phyloP scores from a whole-genome alignment of 1,284 basidiomycete genomes.

The Cystobasidium sp. region DNA sequence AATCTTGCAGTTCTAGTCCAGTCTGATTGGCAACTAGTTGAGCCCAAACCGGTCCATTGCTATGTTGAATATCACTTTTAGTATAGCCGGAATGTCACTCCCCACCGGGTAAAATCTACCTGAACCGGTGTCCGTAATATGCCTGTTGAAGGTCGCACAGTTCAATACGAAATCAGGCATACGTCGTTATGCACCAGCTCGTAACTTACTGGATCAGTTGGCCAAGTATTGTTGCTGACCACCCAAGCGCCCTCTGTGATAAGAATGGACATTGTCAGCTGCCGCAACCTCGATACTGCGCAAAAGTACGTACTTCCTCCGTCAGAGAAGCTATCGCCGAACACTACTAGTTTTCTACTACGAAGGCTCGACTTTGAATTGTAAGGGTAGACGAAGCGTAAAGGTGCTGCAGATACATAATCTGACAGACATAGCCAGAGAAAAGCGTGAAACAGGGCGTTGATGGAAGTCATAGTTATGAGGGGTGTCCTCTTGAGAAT shows the following conservation, averaged over 20 bases:
- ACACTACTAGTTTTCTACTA: conserved; percentile 28
- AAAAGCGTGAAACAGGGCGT: neutral
- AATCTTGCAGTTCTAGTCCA: conserved; percentile 9
- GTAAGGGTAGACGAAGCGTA: neutral
- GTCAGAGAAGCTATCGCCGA: conserved; percentile 37
- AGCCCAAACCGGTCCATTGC: conserved; percentile 41
- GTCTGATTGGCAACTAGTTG: conserved; percentile 25
- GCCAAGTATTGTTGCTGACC: conserved; percentile 20
- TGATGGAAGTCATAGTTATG: too few species aligned
- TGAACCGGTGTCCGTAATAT: conserved; percentile 35
- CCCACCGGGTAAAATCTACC: neutral
- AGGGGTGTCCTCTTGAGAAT: too few species aligned
- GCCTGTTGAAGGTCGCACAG: conserved; percentile 2
- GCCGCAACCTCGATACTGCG: neutral
- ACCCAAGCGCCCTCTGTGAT: conserved; percentile 25
- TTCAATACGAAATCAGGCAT: neutral
- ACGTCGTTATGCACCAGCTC: neutral
- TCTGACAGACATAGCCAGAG: neutral
- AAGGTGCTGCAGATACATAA: conserved; percentile 3
- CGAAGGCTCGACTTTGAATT: neutral
- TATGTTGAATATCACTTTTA: neutral
- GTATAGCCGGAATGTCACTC: neutral
- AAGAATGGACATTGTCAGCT: neutral
- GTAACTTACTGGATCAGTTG: conserved; percentile 15
- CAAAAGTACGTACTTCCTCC: conserved; percentile 16